These are phyloP conservation scores for Eucalyptus caleyi DNA, from an alignment of 345 rosid species.

Conservation along the genomic window DNA sequence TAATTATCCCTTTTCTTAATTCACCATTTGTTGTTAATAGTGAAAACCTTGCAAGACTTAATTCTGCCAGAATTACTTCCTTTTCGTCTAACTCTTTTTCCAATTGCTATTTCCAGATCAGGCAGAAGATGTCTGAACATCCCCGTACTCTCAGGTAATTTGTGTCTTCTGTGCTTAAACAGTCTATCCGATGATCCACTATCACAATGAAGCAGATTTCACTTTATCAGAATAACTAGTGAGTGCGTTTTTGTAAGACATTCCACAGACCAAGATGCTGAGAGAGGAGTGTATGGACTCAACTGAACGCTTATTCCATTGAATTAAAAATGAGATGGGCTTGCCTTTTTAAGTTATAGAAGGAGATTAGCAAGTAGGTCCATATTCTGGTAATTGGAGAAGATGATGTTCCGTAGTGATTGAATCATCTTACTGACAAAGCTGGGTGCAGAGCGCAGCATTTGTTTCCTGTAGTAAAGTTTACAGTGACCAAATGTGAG, in stretches of 20 bases:
- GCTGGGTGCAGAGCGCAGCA: neutral
- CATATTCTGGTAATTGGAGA: neutral
- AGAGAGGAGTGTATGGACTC: neutral
- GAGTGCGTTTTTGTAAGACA: neutral
- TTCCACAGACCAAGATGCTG: neutral
- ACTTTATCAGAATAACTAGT: neutral
- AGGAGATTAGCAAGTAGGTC: neutral
- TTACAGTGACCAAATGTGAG: neutral
- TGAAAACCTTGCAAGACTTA: neutral
- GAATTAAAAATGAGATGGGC: neutral
- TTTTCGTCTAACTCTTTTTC: neutral
- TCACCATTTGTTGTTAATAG: neutral
- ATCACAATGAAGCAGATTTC: neutral
- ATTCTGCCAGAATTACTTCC: neutral
- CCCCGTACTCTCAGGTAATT: constrained; percentile 57
- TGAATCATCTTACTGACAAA: neutral
- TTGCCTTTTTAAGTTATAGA: neutral
- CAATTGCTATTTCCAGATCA: constrained; percentile 31
- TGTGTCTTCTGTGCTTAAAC: neutral
- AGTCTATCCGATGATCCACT: neutral
- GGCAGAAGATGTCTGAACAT: constrained; percentile 63
- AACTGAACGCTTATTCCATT: neutral
- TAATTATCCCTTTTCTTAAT: neutral
- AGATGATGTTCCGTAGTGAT: neutral
- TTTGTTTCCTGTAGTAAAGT: neutral